phyloP scores from a whole-genome alignment of 2,329 filamentous ascomycete species.

The Microcyclospora tardicrescens region DNA sequence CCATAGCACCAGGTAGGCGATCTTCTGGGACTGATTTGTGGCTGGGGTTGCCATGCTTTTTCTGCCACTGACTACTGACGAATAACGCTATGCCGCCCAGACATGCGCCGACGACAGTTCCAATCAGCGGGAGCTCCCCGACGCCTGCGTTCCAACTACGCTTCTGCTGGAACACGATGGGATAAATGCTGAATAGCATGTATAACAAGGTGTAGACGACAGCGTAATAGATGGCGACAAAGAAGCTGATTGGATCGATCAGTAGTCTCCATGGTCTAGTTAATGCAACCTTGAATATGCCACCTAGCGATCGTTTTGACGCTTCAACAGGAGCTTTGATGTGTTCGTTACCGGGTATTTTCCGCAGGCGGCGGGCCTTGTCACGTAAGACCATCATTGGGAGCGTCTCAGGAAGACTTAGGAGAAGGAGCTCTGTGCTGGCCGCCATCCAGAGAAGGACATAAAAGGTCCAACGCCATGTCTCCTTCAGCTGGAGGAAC shows the following conservation, averaged over 20 bases:
- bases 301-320: conserved; percentile 23
- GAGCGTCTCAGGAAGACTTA: conserved; percentile 40
- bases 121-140: conserved; percentile 16
- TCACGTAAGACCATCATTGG: conserved; percentile 35
- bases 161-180: conserved; percentile 17
- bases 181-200: conserved; percentile 31
- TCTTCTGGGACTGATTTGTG: conserved; percentile 27
- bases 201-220: conserved; percentile 21
- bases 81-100: conserved; percentile 4
- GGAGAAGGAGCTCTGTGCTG: conserved; percentile 34
- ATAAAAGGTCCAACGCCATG: conserved; percentile 37
- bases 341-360: conserved; percentile 35
- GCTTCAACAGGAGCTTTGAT: conserved; percentile 35
- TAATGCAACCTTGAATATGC: conserved; percentile 14
- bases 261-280: conserved; percentile 17
- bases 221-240: conserved; percentile 18
- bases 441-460: conserved; percentile 32
- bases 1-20: conserved; percentile 32
- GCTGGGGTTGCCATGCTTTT: conserved; percentile 9
- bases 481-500: conserved; percentile 42
- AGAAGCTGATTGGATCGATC: conserved; percentile 22
- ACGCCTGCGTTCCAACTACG: conserved; percentile 16
- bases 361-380: conserved; percentile 37
- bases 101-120: conserved; percentile 14
- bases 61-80: conserved; percentile 14